Base-by-base conservation (phyloP, 2,329 filamentous ascomycete genomes). In the Aspergillus chevalieri region DNA sequence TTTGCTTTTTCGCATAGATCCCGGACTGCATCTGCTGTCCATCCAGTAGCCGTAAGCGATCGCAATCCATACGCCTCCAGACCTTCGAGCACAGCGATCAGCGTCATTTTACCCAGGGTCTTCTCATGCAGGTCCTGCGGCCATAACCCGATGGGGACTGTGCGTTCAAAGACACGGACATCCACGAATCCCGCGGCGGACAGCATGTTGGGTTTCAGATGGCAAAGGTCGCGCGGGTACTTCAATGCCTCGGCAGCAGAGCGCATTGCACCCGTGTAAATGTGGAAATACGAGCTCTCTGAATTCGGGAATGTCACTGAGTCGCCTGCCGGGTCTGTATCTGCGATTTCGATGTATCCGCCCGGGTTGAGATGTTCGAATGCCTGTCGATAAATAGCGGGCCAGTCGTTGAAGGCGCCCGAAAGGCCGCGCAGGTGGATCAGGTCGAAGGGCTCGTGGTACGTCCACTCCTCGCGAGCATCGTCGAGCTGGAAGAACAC, bases 401-500 rank as follows among this genome's bases (percentile, higher is more conserved):
- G 54, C 75, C 76, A 78, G 52, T 75, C 67, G 5, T 66, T 57
- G 50, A 78, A 78, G 3, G 69, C 70, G 30, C 75, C 75, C 24
- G 72, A 72, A 46, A 78, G 67, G 43, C 70, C 70, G 45, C 76
- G 73, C 7, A 77, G 56, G 52, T 78, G 76, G 44, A 78, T 73
- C 28, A 77, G 65, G 47, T 78, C 74, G 59, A 76, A 78, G 1
- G 70, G 66, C 5, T 73, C 65, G 48, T 70, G 71, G 51, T 76
- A 78, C 39, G 74, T 69, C 76, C 76, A 78, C 51, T 69, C 65
- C 8, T 65, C 66, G 52, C 74, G 68, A 9, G 73, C 75, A 15
- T 76, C 73, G 50, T 76, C 73, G n/a, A 78, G 64, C 53, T 77
- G 74, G 65, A 78, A 78, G 39, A 69, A 70, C 6, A 76, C 60